Conservation (phyloP, 352 stramenopile species). For the Hyaloperonospora arabidopsidis region DNA sequence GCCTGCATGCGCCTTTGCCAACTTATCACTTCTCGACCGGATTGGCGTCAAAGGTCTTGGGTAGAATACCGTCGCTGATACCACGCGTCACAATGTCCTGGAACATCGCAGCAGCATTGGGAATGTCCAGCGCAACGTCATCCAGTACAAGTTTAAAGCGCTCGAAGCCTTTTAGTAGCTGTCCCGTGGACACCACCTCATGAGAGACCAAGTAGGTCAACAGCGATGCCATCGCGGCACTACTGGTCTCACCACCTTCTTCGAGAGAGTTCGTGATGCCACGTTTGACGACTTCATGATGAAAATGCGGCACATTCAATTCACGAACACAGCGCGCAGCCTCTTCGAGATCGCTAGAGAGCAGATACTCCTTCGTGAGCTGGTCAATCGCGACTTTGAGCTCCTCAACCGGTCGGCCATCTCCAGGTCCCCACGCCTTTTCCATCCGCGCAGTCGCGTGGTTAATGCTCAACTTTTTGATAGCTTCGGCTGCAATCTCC, state of each 20-base stretch:
- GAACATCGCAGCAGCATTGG: constrained; percentile 44
- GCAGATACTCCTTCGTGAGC: constrained; percentile 94
- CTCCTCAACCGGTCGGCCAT: constrained; percentile 86
- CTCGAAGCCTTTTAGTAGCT: constrained; percentile 79
- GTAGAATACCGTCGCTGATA: constrained; percentile 37
- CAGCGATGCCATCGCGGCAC: constrained; percentile 60
- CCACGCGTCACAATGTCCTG: constrained; percentile 35
- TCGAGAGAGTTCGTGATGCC: constrained; percentile 54
- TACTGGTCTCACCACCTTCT: constrained; percentile 39
- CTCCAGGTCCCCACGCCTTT: constrained; percentile 95
- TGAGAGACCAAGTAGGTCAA: constrained; percentile 65
- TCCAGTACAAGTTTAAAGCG: constrained; percentile 61
- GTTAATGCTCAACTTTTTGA: constrained; percentile 95
- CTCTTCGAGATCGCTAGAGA: constrained; percentile 93
- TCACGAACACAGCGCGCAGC: constrained; percentile 88
- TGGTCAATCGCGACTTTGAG: constrained; percentile 92
- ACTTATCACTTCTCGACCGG: constrained; percentile 30
- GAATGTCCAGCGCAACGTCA: constrained; percentile 64
- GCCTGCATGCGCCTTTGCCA: constrained; percentile 2
- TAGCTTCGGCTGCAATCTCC: constrained; percentile 92
- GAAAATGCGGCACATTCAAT: constrained; percentile 92
- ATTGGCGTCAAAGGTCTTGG: constrained; percentile 41
- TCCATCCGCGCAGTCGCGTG: constrained; percentile 93
- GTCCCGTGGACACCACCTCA: constrained; percentile 48
- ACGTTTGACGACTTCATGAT: constrained; percentile 94